These are phyloP conservation scores for Aspergillus fischeri DNA, from an alignment of 2,329 filamentous ascomycete genomes.

Conservation along the genomic window DNA sequence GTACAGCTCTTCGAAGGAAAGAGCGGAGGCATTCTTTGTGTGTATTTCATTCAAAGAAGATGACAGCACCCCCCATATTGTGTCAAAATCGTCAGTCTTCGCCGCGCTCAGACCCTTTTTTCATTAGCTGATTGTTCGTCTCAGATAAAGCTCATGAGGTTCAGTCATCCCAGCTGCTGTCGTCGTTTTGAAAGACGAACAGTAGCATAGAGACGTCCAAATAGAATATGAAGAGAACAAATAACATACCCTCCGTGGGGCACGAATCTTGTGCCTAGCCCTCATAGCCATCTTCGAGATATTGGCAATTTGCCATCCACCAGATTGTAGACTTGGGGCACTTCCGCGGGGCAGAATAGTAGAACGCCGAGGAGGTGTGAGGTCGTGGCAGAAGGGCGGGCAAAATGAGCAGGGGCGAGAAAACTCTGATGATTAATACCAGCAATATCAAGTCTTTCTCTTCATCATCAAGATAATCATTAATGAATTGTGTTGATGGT, in stretches of 20 bases:
- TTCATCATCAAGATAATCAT: neutral
- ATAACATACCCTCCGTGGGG: slow-evolving; percentile 61
- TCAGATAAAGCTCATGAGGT: neutral
- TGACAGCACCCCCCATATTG: slow-evolving; percentile 72
- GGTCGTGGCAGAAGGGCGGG: neutral
- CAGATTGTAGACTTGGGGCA: neutral
- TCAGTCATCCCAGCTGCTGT: neutral
- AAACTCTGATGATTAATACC: neutral
- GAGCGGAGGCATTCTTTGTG: slow-evolving; percentile 78
- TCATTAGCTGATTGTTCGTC: slow-evolving; percentile 1
- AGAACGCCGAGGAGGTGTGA: neutral
- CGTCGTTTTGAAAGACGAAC: neutral
- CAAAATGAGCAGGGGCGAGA: neutral
- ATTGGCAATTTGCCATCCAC: slow-evolving; percentile 9
- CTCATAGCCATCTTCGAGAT: slow-evolving; percentile 47
- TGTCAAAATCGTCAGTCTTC: slow-evolving; percentile 74
- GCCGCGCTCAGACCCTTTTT: slow-evolving; percentile 52
- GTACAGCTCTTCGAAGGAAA: slow-evolving; percentile 95
- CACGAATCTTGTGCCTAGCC: slow-evolving; percentile 60
- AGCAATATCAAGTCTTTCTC: neutral
- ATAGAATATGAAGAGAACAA: neutral
- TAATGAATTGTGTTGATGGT: neutral
- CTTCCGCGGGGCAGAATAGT: slow-evolving; percentile 11
- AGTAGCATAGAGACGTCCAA: slow-evolving; percentile 8
- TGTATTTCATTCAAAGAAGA: slow-evolving; percentile 83